Conservation (phyloP, 257 asterid species). For the Forsythia viridissima region DNA sequence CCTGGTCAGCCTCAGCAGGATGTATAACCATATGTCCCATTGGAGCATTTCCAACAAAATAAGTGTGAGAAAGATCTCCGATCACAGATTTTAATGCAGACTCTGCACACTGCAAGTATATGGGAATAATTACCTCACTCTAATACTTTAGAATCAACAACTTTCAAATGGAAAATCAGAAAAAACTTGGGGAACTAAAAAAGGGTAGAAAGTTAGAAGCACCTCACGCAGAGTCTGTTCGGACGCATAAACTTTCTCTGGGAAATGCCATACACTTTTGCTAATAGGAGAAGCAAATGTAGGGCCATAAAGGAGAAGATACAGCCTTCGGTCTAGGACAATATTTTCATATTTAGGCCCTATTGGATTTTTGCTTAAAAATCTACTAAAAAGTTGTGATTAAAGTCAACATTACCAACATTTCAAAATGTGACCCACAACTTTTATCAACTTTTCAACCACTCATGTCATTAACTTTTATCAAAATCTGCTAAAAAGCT, state of each 20-base stretch:
- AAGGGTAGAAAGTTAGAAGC: slow-evolving; percentile 16
- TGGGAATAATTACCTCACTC: slow-evolving; percentile 10
- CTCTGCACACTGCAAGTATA: slow-evolving; percentile 81
- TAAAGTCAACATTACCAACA: too few species aligned
- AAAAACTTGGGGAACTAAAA: neutral
- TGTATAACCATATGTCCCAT: slow-evolving; percentile 65
- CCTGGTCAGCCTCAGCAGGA: slow-evolving; percentile 40
- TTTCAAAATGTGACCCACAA: too few species aligned
- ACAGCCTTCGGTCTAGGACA: too few species aligned
- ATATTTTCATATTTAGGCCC: slow-evolving; percentile 10
- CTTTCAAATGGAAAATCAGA: neutral
- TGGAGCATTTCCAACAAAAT: slow-evolving; percentile 93
- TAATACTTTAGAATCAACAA: slow-evolving; percentile 17
- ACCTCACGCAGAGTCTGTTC: slow-evolving; percentile 85
- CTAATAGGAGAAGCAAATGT: too few species aligned
- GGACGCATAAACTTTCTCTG: slow-evolving; percentile 78
- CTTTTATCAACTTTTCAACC: too few species aligned
- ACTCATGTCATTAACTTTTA: too few species aligned
- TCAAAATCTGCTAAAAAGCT: too few species aligned
- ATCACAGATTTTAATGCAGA: slow-evolving; percentile 76
- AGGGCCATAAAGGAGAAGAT: too few species aligned
- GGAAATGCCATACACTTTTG: slow-evolving; percentile 97
- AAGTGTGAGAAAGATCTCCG: slow-evolving; percentile 77
- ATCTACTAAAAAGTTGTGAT: too few species aligned
- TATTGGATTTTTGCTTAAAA: too few species aligned